These are phyloP conservation scores for Penicillium aurantiogriseum DNA, from an alignment of 2,329 filamentous ascomycete genomes.

Conservation along the genomic window DNA sequence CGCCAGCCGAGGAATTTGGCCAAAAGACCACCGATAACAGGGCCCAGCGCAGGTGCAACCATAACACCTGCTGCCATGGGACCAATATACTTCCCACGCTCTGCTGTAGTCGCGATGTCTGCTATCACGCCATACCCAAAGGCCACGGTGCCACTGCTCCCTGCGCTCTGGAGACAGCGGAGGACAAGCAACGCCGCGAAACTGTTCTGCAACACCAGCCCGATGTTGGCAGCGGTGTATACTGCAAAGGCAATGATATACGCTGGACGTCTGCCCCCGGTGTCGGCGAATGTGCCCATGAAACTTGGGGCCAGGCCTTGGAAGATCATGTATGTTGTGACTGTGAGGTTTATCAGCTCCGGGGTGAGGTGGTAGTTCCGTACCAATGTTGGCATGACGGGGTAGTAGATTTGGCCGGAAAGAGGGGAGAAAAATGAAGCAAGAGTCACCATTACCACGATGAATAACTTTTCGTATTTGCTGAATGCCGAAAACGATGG, in stretches of 20 bases:
- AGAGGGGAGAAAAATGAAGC: constrained; percentile 46
- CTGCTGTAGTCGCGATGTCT: constrained; percentile 31
- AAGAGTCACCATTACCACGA: constrained; percentile 39
- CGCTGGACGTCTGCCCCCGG: constrained; percentile 30
- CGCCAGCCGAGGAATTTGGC: constrained; percentile 27
- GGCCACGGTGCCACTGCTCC: constrained; percentile 27
- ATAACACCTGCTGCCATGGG: constrained; percentile 26
- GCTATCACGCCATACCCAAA: constrained; percentile 34
- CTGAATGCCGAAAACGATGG: constrained; percentile 32
- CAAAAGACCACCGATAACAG: constrained; percentile 32
- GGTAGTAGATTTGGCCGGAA: constrained; percentile 37
- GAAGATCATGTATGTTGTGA: constrained; percentile 31
- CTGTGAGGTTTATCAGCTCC: constrained; percentile 30
- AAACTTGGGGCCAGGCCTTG: constrained; percentile 33
- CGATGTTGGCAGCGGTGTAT: constrained; percentile 34
- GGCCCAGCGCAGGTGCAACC: constrained; percentile 29
- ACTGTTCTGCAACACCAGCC: constrained; percentile 31
- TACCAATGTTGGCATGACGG: constrained; percentile 25
- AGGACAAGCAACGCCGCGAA: constrained; percentile 32
- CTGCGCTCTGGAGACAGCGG: constrained; percentile 33
- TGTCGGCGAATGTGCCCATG: constrained; percentile 33
- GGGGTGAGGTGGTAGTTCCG: constrained; percentile 20
- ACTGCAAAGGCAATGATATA: constrained; percentile 30
- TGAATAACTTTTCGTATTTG: constrained; percentile 34
- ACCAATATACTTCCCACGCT: constrained; percentile 34